Conservation (phyloP, 1,139 yeast species). For the Sugiyamaella grinbergsii region DNA sequence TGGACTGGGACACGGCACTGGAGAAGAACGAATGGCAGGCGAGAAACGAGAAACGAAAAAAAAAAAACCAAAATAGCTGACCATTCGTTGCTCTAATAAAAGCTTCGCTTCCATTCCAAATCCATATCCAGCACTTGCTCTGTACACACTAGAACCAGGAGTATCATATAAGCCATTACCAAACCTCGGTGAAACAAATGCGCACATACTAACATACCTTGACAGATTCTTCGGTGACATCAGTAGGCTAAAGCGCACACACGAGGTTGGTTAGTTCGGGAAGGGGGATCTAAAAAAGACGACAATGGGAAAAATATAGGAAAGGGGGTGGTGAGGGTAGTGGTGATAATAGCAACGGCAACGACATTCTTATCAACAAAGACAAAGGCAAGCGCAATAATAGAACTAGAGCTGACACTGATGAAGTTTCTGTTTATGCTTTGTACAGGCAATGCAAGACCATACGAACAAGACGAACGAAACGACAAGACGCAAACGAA, state of each 20-base stretch:
- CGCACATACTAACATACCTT: constrained; percentile 37
- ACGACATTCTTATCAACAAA: too few species aligned
- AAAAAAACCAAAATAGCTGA: too few species aligned
- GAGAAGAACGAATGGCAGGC: too few species aligned
- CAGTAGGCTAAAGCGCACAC: constrained; percentile 37
- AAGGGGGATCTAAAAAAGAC: constrained; percentile 5
- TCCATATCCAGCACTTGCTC: constrained; percentile 1
- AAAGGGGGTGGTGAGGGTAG: constrained; percentile 1
- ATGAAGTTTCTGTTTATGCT: too few species aligned
- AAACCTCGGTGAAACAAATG: constrained; percentile 19
- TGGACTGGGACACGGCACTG: too few species aligned
- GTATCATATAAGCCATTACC: constrained; percentile 19
- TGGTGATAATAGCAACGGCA: background rate
- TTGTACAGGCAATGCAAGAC: too few species aligned
- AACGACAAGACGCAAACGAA: too few species aligned
- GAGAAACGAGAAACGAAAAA: too few species aligned
- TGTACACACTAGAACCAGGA: constrained; percentile 15
- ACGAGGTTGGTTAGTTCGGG: constrained; percentile 30
- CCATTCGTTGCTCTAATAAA: too few species aligned
- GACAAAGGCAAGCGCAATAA: too few species aligned
- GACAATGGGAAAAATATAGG: background rate
- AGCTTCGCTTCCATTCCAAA: background rate
- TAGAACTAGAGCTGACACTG: too few species aligned
- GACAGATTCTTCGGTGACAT: constrained; percentile 41
- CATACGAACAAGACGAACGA: too few species aligned